phyloP scores from a whole-genome alignment of 2,329 filamentous ascomycete species.

The Cladorrhinum sp. region DNA sequence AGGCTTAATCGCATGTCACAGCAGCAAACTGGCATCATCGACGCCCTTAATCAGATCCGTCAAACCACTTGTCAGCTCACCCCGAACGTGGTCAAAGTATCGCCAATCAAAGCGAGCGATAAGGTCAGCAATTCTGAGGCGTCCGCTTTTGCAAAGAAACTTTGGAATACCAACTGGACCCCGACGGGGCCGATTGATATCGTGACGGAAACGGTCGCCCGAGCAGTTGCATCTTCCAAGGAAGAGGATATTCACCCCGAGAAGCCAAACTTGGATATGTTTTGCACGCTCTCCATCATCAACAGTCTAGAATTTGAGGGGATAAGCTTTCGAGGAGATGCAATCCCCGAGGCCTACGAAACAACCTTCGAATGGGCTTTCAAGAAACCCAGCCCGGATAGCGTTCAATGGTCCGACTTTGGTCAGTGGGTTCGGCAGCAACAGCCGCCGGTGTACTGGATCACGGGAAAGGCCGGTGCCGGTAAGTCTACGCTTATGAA shows the following conservation, averaged over 20 bases:
- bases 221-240: too few relatives aligned
- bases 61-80: background rate
- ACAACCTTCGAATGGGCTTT: constrained; percentile 6
- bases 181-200: background rate
- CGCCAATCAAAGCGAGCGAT: too few relatives aligned
- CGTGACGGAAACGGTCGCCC: too few relatives aligned
- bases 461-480: constrained; percentile 27
- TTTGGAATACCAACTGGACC: background rate
- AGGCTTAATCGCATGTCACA: background rate
- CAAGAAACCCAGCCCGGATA: background rate
- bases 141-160: background rate
- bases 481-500: constrained; percentile 30
- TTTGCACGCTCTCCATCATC: background rate
- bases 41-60: background rate
- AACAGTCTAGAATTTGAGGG: background rate
- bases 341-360: background rate
- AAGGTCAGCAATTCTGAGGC: too few relatives aligned
- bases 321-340: background rate
- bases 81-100: background rate
- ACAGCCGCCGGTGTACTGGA: background rate
- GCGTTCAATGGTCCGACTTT: background rate
- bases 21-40: background rate
- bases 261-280: background rate
- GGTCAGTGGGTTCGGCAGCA: background rate
- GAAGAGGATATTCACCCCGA: too few relatives aligned